A percentile compares a stretch with the other conserved stretches of the same genome.
Evolutionary conservation across 371 early-diverging fungal species (phyloP).

Genomic region (Mortierella sp.): DNA sequence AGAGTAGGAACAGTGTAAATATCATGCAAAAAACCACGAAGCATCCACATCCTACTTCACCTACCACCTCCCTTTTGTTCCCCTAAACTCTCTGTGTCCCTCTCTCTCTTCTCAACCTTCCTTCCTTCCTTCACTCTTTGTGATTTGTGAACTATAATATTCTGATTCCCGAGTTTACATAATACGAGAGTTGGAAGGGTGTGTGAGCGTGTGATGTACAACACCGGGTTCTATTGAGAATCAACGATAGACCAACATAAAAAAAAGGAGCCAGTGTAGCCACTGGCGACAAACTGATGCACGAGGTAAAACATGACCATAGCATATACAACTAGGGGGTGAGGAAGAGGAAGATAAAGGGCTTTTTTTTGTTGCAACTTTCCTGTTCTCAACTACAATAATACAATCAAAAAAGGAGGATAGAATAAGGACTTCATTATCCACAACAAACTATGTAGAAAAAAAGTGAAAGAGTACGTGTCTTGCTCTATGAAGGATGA

Average conservation of each 20-base stretch:
- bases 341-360: neutral
- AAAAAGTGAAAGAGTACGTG: neutral
- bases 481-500: neutral
- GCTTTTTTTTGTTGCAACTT: neutral
- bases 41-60: neutral
- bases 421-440: neutral
- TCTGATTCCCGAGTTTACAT: conserved; percentile 4
- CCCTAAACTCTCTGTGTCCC: neutral
- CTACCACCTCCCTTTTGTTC: neutral
- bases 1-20: conserved; percentile 1
- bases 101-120: neutral
- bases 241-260: neutral
- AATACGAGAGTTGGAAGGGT: neutral
- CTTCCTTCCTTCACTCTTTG: neutral
- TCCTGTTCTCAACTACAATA: neutral
- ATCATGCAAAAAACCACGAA: conserved; percentile 14
- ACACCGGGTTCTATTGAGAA: conserved; percentile 5
- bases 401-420: neutral
- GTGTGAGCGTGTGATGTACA: neutral
- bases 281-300: neutral
- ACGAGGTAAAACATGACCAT: neutral
- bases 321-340: neutral
- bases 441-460: neutral
- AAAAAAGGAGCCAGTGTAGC: neutral
- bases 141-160: neutral